phyloP scores from a whole-genome alignment of 257 asterid genomes.

The Solanum gandarillasii region DNA sequence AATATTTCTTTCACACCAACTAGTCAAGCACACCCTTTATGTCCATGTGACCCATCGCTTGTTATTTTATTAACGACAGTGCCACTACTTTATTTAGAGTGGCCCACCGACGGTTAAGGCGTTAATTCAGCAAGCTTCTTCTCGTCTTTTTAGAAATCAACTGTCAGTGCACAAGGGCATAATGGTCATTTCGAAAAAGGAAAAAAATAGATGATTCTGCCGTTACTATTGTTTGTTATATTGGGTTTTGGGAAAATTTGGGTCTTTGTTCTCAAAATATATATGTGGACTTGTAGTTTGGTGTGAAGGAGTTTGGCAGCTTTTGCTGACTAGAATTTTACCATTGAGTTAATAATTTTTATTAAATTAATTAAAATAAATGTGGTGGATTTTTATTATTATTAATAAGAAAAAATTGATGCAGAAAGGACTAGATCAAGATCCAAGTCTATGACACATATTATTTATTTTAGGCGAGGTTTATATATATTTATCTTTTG shows the following conservation, averaged over 20 bases:
- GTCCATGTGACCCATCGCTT: constrained; percentile 17
- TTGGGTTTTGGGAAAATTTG: constrained; percentile 7
- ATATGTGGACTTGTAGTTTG: neutral
- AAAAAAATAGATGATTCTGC: constrained; percentile 11
- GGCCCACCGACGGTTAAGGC: constrained; percentile 69
- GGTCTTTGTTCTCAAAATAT: neutral
- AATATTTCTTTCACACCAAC: neutral
- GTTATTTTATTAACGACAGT: constrained; percentile 24
- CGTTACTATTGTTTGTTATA: constrained; percentile 15
- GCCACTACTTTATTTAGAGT: constrained; percentile 25
- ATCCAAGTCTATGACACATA: neutral
- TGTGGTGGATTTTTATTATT: neutral
- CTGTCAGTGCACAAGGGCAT: constrained; percentile 18
- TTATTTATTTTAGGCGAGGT: fast-evolving
- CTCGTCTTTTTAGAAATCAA: constrained; percentile 15
- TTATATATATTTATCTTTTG: neutral
- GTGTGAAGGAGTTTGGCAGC: neutral
- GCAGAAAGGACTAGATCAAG: neutral
- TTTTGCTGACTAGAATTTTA: constrained; percentile 2
- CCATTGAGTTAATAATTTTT: neutral
- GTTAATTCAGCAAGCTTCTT: constrained; percentile 50
- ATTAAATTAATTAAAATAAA: neutral
- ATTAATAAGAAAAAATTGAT: neutral
- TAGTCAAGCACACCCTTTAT: neutral
- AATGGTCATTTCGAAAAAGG: constrained; percentile 7